Conservation (phyloP, 257 asterid genomes). For the Forsythia suspensa region DNA sequence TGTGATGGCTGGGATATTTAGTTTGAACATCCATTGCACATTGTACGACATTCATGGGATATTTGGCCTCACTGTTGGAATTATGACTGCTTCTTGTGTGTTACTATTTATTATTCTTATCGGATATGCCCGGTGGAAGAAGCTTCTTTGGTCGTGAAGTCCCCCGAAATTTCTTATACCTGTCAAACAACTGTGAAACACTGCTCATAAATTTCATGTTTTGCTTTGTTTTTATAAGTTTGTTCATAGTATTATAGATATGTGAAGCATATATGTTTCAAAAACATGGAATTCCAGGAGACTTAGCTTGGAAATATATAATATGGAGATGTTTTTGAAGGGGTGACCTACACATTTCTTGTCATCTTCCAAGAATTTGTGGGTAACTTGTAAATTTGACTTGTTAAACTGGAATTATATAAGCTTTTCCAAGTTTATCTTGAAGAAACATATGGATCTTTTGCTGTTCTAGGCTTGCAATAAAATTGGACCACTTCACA, state of each 20-base stretch:
- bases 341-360: background rate
- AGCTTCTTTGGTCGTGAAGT: conserved; percentile 70
- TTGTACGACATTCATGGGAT: conserved; percentile 27
- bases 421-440: background rate
- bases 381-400: background rate
- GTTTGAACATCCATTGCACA: conserved; percentile 79
- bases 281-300: background rate
- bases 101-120: conserved; percentile 53
- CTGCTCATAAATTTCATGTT: too few species aligned
- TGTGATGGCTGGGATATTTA: conserved; percentile 58
- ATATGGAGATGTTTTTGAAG: background rate
- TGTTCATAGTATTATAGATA: too few species aligned
- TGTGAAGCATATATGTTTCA: background rate
- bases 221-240: too few species aligned
- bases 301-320: too few species aligned
- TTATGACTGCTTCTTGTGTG: conserved; percentile 43
- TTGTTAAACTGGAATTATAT: background rate
- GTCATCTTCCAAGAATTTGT: background rate
- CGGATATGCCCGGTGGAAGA: conserved; percentile 84
- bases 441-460: background rate
- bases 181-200: background rate
- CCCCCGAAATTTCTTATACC: background rate
- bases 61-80: conserved; percentile 43
- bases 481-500: background rate
- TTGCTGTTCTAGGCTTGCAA: background rate